A percentile compares a stretch with the other conserved stretches of the same genome.
These are phyloP conservation scores for Tricholoma furcatifolium DNA, from an alignment of 768 basidiomycete genomes.

Conservation along the genomic window DNA sequence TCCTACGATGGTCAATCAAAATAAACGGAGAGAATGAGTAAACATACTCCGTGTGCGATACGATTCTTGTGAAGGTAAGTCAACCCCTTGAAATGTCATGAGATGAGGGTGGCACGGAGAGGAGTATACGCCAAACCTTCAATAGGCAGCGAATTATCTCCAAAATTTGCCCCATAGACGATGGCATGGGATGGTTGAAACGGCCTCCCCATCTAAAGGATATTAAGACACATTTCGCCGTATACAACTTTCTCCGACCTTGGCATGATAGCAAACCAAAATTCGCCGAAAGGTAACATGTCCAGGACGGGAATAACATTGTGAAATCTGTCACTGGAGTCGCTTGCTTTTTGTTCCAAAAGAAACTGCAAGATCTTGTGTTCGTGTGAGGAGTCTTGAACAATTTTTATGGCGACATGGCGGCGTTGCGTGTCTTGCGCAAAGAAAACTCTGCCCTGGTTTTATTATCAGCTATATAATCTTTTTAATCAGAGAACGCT, in stretches of 20 bases:
- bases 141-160: constrained; percentile 5
- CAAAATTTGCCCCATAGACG: not conserved
- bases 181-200: not conserved
- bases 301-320: constrained; percentile 10
- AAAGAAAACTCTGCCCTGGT: constrained; percentile 2
- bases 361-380: constrained; percentile 20
- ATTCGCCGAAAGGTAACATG: not conserved
- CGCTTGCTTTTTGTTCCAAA: constrained; percentile 4
- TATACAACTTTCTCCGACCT: not conserved
- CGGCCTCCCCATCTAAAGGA: not conserved
- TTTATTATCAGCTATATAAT: no score
- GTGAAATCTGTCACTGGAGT: not conserved
- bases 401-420: constrained; percentile 26
- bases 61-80: not conserved
- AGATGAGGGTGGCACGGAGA: not conserved
- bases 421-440: constrained; percentile 20
- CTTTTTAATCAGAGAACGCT: not conserved
- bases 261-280: constrained; percentile 12
- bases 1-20: constrained; percentile 7
- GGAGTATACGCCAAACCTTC: not conserved
- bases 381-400: constrained; percentile 20
- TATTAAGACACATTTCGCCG: not conserved
- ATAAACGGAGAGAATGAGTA: not conserved
- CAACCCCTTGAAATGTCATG: not conserved
- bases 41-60: constrained; percentile 21